Evolutionary conservation across 352 stramenopile species (phyloP), one percentile per base, ranked within the genome.

Genomic region (Pythium aquatile): DNA sequence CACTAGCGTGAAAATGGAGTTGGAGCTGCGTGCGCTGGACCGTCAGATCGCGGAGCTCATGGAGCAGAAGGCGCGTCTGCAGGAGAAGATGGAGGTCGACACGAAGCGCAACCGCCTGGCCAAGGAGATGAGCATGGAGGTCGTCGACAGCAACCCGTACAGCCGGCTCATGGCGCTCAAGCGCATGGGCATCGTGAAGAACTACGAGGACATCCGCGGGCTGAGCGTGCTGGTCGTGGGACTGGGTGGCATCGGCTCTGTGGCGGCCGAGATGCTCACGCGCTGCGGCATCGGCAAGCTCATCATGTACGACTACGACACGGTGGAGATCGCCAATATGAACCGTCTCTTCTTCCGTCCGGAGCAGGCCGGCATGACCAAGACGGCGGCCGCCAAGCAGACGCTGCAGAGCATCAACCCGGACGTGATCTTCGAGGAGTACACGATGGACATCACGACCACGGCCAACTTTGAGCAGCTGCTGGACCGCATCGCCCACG

Each of bases 301-400:
- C 62, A 80, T 97, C 63, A 80, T 97, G 68, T 94, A 93, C 66
- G 89, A 97, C 74, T 97, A 96, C 69, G 89, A 97, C 70, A 88
- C 72, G 29, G 89, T 97, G 51, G 89, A 96, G 75, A 78, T 96
- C 57, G 89, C 85, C 55, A 97, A 97, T 61, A 97, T 97, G 89
- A 97, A 97, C 70, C 87, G 89, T 35, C 71, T 97, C 33, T 97
- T 97, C 75, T 97, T 96, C 67, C 85, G 86, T 4, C 88, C 88
- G 3, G 82, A 94, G 61, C 88, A 97, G 65, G 86, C 81, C 0
- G 87, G 87, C 48, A 85, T 92, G 77, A 91, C 81, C 68, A 97
- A 97, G 76, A 93, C 85, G 2, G 85, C 86, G 8, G 89, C 89
- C 0, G 87, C 89, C 32, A 94, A 92, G 65, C 83, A 95, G 68